These are phyloP conservation scores for Melastoma candidum DNA, from an alignment of 441 rosid species.

Conservation along the genomic window DNA sequence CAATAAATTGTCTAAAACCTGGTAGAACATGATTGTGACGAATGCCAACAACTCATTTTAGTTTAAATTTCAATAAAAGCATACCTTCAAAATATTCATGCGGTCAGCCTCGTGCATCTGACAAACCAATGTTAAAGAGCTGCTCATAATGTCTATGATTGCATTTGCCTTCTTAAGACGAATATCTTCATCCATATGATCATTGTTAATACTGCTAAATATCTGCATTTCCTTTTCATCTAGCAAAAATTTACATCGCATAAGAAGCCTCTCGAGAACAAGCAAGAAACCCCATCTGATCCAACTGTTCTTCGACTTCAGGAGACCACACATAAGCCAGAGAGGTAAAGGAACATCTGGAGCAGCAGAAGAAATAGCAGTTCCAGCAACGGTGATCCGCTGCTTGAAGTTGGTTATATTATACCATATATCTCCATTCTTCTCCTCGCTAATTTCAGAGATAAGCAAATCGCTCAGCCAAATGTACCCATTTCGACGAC, in stretches of 20 bases:
- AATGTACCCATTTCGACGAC: slow-evolving; percentile 82
- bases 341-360: slow-evolving; percentile 78
- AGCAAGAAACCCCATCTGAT: slow-evolving; percentile 89
- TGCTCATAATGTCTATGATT: slow-evolving; percentile 93
- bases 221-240: slow-evolving; percentile 80
- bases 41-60: neutral
- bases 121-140: slow-evolving; percentile 79
- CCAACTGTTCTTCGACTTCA: slow-evolving; percentile 68
- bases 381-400: slow-evolving; percentile 66
- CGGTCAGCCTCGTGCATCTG: slow-evolving; percentile 89
- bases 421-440: slow-evolving; percentile 52
- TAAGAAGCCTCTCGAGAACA: slow-evolving; percentile 91
- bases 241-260: slow-evolving; percentile 84
- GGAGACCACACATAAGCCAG: slow-evolving; percentile 85
- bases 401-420: slow-evolving; percentile 63
- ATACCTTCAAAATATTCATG: slow-evolving; percentile 91
- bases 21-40: too few species aligned
- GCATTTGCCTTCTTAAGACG: slow-evolving; percentile 94
- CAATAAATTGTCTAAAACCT: too few species aligned
- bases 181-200: slow-evolving; percentile 33
- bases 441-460: slow-evolving; percentile 78
- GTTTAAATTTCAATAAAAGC: slow-evolving; percentile 12
- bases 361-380: slow-evolving; percentile 46
- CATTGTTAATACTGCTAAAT: slow-evolving; percentile 31
- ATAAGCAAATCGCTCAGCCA: slow-evolving; percentile 96